phyloP scores from a whole-genome alignment of 805 yeast genomes.

The Priceomyces fermenticarens region DNA sequence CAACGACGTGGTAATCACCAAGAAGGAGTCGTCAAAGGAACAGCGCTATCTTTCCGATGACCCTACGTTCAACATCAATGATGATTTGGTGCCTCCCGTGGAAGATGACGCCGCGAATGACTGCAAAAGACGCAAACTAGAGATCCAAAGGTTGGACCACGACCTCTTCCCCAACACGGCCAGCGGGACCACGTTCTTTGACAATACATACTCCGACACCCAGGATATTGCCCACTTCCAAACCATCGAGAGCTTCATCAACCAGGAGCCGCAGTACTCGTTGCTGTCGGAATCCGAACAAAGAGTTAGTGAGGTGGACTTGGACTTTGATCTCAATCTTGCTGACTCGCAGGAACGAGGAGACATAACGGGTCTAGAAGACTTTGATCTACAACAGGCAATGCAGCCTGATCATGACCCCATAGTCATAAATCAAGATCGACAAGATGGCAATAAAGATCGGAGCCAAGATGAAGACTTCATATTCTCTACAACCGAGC shows the following conservation, averaged over 20 bases:
- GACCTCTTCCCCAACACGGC: slow-evolving; percentile 8
- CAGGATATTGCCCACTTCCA: slow-evolving; percentile 5
- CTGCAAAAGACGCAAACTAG: slow-evolving; percentile 14
- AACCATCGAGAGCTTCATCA: slow-evolving; percentile 13
- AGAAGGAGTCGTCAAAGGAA: neutral
- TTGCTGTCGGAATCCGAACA: too few relatives aligned
- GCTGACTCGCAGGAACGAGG: neutral
- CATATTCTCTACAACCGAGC: slow-evolving; percentile 5
- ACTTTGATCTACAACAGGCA: slow-evolving; percentile 2
- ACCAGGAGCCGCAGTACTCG: slow-evolving; percentile 5
- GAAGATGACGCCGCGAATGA: slow-evolving; percentile 6
- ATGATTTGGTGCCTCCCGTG: slow-evolving; percentile 17
- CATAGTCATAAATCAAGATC: neutral
- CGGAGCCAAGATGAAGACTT: slow-evolving; percentile 7
- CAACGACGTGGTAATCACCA: neutral
- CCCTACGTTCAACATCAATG: slow-evolving; percentile 21
- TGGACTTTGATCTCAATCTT: slow-evolving; percentile 20
- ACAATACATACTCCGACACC: neutral
- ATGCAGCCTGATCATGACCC: slow-evolving; percentile 1
- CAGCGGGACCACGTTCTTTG: neutral
- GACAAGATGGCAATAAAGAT: slow-evolving; percentile 1
- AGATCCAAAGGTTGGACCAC: slow-evolving; percentile 12
- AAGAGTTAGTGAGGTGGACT: slow-evolving; percentile 3
- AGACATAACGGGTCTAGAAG: slow-evolving; percentile 1
- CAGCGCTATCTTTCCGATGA: slow-evolving; percentile 19